These are phyloP conservation scores for Ambrosia hybrid DNA, from an alignment of 140 eudicot genomes.

Conservation along the genomic window DNA sequence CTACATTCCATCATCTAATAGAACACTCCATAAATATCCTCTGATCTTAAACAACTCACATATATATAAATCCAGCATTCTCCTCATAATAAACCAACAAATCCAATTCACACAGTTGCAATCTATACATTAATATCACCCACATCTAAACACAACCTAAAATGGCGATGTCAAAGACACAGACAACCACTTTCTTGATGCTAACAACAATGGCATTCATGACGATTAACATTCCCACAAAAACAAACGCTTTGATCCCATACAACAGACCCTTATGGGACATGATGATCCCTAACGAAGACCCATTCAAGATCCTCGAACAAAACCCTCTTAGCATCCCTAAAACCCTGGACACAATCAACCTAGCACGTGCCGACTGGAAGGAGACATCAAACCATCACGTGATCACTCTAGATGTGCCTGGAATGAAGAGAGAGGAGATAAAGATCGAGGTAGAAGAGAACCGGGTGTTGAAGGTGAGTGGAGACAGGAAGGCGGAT, in stretches of 20 bases:
- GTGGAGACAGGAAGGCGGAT: constrained; percentile 56
- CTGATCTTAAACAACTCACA: neutral
- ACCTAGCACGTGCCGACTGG: constrained; percentile 60
- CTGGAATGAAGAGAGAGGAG: constrained; percentile 45
- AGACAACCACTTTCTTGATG: neutral
- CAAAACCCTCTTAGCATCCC: constrained; percentile 41
- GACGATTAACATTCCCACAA: neutral
- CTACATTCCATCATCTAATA: neutral
- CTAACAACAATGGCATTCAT: constrained; percentile 1
- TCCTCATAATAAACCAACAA: neutral
- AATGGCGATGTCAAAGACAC: constrained; percentile 2
- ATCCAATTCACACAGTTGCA: neutral
- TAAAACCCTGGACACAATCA: constrained; percentile 32
- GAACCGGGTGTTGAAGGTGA: constrained; percentile 48
- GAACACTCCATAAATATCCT: neutral
- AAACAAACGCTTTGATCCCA: constrained; percentile 35
- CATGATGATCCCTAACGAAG: constrained; percentile 35
- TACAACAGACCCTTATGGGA: constrained; percentile 45
- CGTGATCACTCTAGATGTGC: constrained; percentile 44
- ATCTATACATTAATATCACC: neutral
- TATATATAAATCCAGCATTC: neutral
- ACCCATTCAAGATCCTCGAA: constrained; percentile 51
- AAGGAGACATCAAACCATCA: constrained; percentile 38
- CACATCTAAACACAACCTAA: neutral
- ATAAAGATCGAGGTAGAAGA: constrained; percentile 57